phyloP scores from a whole-genome alignment of 2,329 filamentous ascomycete genomes.

The Purpureocillium lavendulum region DNA sequence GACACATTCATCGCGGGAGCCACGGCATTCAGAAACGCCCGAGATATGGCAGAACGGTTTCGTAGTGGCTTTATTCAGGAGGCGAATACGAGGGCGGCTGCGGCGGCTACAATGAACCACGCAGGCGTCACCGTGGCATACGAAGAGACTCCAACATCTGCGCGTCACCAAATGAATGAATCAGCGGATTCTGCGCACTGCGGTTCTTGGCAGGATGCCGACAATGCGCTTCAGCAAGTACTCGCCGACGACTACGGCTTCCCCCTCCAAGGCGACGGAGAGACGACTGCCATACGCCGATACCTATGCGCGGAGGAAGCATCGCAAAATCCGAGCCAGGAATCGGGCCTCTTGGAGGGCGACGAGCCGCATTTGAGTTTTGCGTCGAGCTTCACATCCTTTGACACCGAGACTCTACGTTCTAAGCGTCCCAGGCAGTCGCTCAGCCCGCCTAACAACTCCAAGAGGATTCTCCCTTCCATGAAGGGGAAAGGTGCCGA shows the following conservation, averaged over 20 bases:
- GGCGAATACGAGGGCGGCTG: not conserved
- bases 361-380: not conserved
- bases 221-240: not conserved
- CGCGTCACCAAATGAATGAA: not conserved
- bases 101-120: not conserved
- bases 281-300: not conserved
- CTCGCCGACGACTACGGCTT: not conserved
- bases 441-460: not conserved
- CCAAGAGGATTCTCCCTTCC: not conserved
- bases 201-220: not conserved
- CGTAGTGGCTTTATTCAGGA: not conserved
- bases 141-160: not conserved
- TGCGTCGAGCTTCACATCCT: not conserved
- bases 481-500: not conserved
- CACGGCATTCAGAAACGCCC: constrained; percentile 17
- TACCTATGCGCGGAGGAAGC: not conserved
- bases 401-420: not conserved
- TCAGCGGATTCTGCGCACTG: not conserved
- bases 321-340: not conserved
- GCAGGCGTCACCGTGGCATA: not conserved
- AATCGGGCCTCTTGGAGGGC: not conserved
- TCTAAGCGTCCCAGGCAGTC: not conserved
- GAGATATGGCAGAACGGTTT: not conserved
- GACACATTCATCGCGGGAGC: constrained; percentile 23
- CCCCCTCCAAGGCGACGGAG: not conserved